Base-by-base conservation (phyloP, 805 yeast genomes). In the Kodamaea kakaduensis region DNA sequence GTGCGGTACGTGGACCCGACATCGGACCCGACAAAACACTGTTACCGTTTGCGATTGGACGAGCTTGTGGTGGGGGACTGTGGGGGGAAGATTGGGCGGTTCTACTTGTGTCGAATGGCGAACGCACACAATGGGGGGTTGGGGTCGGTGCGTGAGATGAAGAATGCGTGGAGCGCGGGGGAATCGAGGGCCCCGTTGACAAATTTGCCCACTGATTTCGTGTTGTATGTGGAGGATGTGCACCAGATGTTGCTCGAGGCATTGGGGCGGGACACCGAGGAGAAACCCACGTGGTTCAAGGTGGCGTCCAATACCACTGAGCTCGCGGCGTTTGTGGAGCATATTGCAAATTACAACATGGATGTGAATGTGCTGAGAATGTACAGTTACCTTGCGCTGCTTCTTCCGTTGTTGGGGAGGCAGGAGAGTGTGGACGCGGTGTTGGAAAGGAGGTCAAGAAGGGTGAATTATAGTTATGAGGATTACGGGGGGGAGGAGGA, bases 151-250 rank as follows among this genome's bases (percentile, higher is more conserved):
- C 54, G 53, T 12, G 52, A 56, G 33, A 65, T 67, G 69, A 47
- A 43, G n/a, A 32, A 40, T 5, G 43, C 48, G 5, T 50, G 54
- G 48, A 32, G 50, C 1, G 36, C 43, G 10, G 39, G 39, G 10
- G 16, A 17, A 15, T 13, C 31, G 5, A 6, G 14, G n/a, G 37
- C 47, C 2, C 37, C 42, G 3, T 19, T 20, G 17, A 15, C 18
- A 1, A 22, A 15, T 7, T 31, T 24, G 9, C 40, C 41, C 2
- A 54, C 67, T 1, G 37, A 44, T 3, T 67, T 67, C 52, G 64
- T 62, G 31, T 42, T 67, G 19, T 67, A 64, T 38, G 71, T 67
- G 10, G 65, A 66, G 35, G 71, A 67, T 42, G 62, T 61, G 1
- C 59, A 64, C 37, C 38, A 47, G 17, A 48, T 61, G 54, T 47